A percentile compares a stretch with the other conserved stretches of the same genome.
Evolutionary conservation across 2,329 filamentous ascomycete genomes (phyloP).

Genomic region (Didymosphaeria variabile): DNA sequence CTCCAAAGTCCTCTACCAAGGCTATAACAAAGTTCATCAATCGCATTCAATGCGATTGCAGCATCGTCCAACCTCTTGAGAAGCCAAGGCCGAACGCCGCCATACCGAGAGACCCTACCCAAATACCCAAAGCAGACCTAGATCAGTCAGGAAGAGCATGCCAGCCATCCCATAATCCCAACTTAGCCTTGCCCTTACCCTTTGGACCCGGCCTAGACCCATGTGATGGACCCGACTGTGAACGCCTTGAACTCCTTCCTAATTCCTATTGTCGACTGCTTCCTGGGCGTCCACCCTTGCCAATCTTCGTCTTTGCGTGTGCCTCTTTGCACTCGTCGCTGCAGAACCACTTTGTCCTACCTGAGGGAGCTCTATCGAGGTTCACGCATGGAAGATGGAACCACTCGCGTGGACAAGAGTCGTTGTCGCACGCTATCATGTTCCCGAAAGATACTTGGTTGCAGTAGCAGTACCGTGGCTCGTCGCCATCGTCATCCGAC

Average conservation of each 20-base stretch:
- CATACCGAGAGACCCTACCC: constrained; percentile 29
- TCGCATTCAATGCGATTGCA: not conserved
- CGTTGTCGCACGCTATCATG: constrained; percentile 75
- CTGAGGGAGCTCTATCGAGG: constrained; percentile 65
- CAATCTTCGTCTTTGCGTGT: constrained; percentile 36
- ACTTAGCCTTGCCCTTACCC: constrained; percentile 37
- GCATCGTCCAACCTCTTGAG: constrained; percentile 17
- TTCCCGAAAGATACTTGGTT: constrained; percentile 71
- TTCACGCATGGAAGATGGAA: constrained; percentile 73
- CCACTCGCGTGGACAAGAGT: constrained; percentile 71
- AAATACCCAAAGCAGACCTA: constrained; percentile 32
- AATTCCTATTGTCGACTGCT: constrained; percentile 53
- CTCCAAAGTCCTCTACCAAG: not conserved
- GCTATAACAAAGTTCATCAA: not conserved
- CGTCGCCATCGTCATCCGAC: constrained; percentile 53
- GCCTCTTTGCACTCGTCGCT: constrained; percentile 50
- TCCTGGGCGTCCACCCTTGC: constrained; percentile 47
- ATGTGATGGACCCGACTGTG: constrained; percentile 38
- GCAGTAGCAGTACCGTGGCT: constrained; percentile 72
- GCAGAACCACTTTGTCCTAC: constrained; percentile 52
- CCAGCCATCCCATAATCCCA: constrained; percentile 36
- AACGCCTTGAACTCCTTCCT: constrained; percentile 51
- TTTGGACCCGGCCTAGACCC: constrained; percentile 33
- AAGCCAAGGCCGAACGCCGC: constrained; percentile 19
- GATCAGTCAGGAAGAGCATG: constrained; percentile 37